These are phyloP conservation scores for Hypericum perforatum DNA, from an alignment of 345 rosid species.

Conservation along the genomic window DNA sequence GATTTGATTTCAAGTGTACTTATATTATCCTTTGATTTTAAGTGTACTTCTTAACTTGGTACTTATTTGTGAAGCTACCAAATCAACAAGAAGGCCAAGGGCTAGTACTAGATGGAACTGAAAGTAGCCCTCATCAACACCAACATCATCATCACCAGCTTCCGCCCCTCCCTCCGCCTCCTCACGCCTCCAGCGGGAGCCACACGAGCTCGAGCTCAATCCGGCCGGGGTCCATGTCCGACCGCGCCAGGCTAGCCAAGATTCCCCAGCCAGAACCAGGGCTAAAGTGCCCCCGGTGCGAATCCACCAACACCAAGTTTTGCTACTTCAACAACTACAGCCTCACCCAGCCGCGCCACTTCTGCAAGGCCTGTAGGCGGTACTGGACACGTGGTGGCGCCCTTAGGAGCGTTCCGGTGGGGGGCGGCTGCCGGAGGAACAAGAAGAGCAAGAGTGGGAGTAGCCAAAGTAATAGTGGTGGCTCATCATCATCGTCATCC, in stretches of 20 bases:
- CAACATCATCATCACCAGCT: constrained; percentile 26
- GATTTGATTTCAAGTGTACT: too few relatives aligned
- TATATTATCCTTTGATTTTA: constrained; percentile 12
- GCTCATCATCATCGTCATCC: constrained; percentile 18
- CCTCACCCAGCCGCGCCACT: constrained; percentile 73
- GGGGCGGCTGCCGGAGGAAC: constrained; percentile 66
- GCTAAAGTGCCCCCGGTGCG: constrained; percentile 69
- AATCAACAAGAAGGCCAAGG: constrained; percentile 13
- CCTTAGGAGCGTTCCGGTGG: constrained; percentile 64
- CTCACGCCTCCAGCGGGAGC: constrained; percentile 26
- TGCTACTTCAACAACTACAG: constrained; percentile 81
- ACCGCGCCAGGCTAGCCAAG: constrained; percentile 60
- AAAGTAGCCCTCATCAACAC: constrained; percentile 7
- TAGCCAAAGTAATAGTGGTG: constrained; percentile 19
- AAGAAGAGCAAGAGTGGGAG: constrained; percentile 44
- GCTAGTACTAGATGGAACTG: neutral
- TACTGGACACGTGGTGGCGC: constrained; percentile 83
- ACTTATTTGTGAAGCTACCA: constrained; percentile 25
- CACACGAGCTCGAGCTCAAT: constrained; percentile 25
- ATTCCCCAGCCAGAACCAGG: constrained; percentile 46
- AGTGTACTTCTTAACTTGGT: constrained; percentile 2
- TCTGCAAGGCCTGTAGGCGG: constrained; percentile 72
- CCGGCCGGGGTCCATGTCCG: constrained; percentile 62
- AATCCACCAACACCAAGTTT: constrained; percentile 68
- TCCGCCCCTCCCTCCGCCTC: constrained; percentile 32